phyloP scores from a whole-genome alignment of 768 basidiomycete species.

The Podaxis sp. region DNA sequence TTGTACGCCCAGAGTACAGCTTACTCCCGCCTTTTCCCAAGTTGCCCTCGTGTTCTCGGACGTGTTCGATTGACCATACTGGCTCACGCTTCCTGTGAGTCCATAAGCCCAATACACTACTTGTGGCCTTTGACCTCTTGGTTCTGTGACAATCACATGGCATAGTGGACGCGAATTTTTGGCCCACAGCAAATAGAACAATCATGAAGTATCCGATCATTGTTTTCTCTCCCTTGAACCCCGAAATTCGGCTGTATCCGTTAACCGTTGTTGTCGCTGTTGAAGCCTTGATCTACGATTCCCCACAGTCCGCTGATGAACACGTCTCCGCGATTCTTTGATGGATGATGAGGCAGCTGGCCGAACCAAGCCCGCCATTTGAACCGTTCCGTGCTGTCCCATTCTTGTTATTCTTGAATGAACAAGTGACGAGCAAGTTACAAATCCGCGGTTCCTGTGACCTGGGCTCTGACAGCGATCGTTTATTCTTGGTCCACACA shows the following conservation, averaged over 20 bases:
- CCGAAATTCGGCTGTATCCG: conserved; percentile 1
- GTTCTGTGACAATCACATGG: background rate
- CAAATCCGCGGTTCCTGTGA: no score
- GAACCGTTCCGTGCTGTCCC: background rate
- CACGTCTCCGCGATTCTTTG: background rate
- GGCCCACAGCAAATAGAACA: background rate
- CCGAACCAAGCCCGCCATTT: background rate
- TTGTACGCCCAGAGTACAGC: no score
- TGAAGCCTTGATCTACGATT: background rate
- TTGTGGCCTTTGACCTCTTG: background rate
- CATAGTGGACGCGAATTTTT: background rate
- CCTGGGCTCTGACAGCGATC: background rate
- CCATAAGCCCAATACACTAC: no score
- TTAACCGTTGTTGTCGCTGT: conserved; percentile 6
- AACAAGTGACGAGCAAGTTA: background rate
- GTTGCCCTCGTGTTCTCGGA: no score
- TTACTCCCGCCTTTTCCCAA: no score
- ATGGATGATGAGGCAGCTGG: background rate
- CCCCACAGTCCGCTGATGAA: conserved; percentile 1
- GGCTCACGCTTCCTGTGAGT: no score
- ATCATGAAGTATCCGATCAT: background rate
- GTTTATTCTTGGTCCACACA: background rate
- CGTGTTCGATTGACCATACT: no score
- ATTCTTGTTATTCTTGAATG: background rate
- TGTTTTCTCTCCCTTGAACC: background rate